Evolutionary conservation across 2,329 filamentous ascomycete species (phyloP), one percentile per base, ranked within the genome.

Genomic region (Botrytis byssoidea): DNA sequence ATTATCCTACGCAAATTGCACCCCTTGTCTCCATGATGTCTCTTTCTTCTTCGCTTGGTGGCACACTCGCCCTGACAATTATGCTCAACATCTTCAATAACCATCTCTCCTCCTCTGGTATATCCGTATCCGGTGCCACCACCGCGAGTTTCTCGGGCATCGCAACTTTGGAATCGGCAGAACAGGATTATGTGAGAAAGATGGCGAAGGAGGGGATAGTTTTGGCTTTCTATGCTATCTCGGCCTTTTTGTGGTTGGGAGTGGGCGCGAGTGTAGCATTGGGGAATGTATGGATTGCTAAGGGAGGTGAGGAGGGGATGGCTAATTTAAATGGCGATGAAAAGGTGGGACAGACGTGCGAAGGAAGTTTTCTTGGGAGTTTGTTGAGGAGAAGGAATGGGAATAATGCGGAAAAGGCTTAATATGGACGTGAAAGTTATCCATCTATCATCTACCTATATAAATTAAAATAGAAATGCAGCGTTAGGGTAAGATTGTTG

Each of bases 31-130:
- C 87, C 0, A 79, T 92, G 16, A 85, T 91, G 80, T 84, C 86
- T 0, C 88, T 92, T 71, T 85, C 89, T 3, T 74, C 88, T 25
- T 88, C 89, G 0, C 87, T 93, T 37, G 90, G 91, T 5, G 90
- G 91, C 20, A 91, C 90, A 0, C 81, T 92, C 4, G 87, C 87
- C 0, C 83, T 92, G 64, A 91, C 90, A 0, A 85, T 92, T 77
- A 92, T 92, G 90, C 86, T 89, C 22, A 86, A 87, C 14, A 89
- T 92, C 1, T 92, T 92, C 80, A 91, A 91, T 78, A 92, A 92
- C 75, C 82, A 80, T 7, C 42, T 74, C 20, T 81, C 81, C 3
- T 44, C 32, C 9, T 72, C 57, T 61, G 79, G 70, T 51, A 78
- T 67, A 79, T 82, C 73, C 74, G 67, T 74, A 3, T 74, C 59